Evolutionary conservation across 1,284 basidiomycete species (phyloP), one percentile per base, ranked within the genome.

Genomic region (Puccinia novopanici): DNA sequence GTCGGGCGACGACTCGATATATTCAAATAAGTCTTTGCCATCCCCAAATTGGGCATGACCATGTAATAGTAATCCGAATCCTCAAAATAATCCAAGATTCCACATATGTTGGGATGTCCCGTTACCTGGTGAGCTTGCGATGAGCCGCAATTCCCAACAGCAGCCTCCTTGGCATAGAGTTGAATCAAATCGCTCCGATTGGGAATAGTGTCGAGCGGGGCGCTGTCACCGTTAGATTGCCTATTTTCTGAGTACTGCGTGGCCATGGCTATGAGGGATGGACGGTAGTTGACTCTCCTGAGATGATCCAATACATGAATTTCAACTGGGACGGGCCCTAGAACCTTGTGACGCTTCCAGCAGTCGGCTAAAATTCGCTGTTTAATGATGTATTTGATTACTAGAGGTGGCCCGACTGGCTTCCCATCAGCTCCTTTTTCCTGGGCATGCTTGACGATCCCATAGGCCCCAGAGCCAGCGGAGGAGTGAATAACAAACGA

Each of bases 301-400:
- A 97, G 85, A 83, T 89, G 89, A 80, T 89, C 88, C 92, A 99
- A 94, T 82, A 99, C 96, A 86, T 97, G 97, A 57, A 99, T 97
- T 87, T 99, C 97, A 86, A 98, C 95, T 9, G 97, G 96, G 83
- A 99, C 98, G 0, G 96, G 97, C 55, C 97, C 97, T 84, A 94
- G 90, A 82, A 92, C 90, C 57, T 93, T 93, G 86, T 99, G 97
- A 84, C 92, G 91, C 88, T 98, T 98, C 97, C 97, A 99, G 86
- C 95, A 99, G 87, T 99, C 96, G 27, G 96, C 97, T 71, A 99
- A 89, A 82, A 99, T 99, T 75, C 95, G 92, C 80, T 93, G 95
- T 87, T 99, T 99, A 88, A 98, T 96, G 84, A 99, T 92, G 86
- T 98, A 96, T 85, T 99, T 99, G 88, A 98, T 95, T 83, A 98